Evolutionary conservation across 306 rosid species (phyloP).

Genomic region (Quercus dentata): DNA sequence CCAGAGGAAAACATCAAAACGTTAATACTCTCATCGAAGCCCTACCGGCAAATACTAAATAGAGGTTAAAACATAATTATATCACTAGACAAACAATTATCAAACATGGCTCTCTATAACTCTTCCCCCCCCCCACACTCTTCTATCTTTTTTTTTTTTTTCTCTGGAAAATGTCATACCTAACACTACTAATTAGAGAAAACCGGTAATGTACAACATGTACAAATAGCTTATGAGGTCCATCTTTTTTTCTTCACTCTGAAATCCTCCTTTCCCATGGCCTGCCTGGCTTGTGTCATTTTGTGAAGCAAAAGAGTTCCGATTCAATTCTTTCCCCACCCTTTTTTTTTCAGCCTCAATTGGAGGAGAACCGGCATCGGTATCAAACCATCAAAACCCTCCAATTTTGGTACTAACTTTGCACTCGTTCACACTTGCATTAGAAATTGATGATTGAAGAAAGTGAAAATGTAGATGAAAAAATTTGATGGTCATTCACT

Average conservation of each 20-base stretch:
- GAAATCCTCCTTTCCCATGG: conserved; percentile 20
- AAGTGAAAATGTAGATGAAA: background rate
- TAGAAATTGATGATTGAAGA: background rate
- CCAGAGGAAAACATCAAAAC: conserved; percentile 5
- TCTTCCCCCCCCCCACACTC: background rate
- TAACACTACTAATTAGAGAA: conserved; percentile 23
- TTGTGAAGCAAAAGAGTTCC: conserved; percentile 21
- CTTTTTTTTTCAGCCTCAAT: background rate
- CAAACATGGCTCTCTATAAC: conserved; percentile 3
- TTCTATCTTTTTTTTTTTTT: background rate
- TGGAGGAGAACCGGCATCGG: conserved; percentile 22
- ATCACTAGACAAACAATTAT: conserved; percentile 20
- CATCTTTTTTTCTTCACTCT: conserved; percentile 32
- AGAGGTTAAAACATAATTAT: conserved; percentile 22
- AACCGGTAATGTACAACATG: conserved; percentile 43
- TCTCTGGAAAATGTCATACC: conserved; percentile 42
- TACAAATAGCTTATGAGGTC: conserved; percentile 29
- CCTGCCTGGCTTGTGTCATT: conserved; percentile 20
- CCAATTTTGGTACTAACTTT: background rate
- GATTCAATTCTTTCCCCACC: conserved; percentile 13
- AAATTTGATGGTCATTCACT: background rate
- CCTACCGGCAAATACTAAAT: background rate
- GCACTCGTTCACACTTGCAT: background rate
- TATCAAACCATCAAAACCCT: conserved; percentile 12
- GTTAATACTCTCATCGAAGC: conserved; percentile 16